Conservation (phyloP, 2,329 filamentous ascomycete species). For the Fusarium dlaminii region DNA sequence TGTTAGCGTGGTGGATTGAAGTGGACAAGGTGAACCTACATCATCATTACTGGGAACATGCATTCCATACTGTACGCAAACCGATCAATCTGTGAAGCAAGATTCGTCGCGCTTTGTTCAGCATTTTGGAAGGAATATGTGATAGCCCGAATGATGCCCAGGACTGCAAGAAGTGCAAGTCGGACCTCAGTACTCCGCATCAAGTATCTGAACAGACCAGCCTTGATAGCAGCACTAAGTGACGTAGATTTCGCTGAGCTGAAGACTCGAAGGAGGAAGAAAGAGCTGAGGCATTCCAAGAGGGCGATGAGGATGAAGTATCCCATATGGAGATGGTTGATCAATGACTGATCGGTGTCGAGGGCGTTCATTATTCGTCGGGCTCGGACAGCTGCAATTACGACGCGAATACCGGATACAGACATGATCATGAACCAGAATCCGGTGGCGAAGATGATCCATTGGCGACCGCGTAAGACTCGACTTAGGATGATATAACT, state of each 20-base stretch:
- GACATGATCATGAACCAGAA: constrained; percentile 67
- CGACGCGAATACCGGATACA: constrained; percentile 59
- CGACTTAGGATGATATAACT: constrained; percentile 63
- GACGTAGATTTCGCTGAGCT: constrained; percentile 44
- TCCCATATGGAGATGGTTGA: constrained; percentile 53
- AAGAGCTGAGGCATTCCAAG: constrained; percentile 52
- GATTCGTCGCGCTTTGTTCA: constrained; percentile 49
- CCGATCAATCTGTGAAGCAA: constrained; percentile 52
- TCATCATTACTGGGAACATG: constrained; percentile 53
- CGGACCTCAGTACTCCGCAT: constrained; percentile 53
- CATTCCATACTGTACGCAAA: constrained; percentile 55
- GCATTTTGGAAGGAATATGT: constrained; percentile 53
- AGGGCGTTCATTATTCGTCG: constrained; percentile 42
- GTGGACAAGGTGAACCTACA: constrained; percentile 39
- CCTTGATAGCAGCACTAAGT: constrained; percentile 43
- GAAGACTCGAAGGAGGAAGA: constrained; percentile 53
- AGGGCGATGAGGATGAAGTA: constrained; percentile 55
- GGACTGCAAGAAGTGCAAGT: constrained; percentile 49
- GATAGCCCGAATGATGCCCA: constrained; percentile 52
- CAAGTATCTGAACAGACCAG: constrained; percentile 51
- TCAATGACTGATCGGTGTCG: constrained; percentile 40
- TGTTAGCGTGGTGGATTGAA: background rate
- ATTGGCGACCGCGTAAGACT: constrained; percentile 56
- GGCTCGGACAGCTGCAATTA: constrained; percentile 47
- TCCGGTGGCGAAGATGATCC: constrained; percentile 58